These are phyloP conservation scores for Suhomyces yuchorum DNA, from an alignment of 1,139 yeast species.

Conservation along the genomic window DNA sequence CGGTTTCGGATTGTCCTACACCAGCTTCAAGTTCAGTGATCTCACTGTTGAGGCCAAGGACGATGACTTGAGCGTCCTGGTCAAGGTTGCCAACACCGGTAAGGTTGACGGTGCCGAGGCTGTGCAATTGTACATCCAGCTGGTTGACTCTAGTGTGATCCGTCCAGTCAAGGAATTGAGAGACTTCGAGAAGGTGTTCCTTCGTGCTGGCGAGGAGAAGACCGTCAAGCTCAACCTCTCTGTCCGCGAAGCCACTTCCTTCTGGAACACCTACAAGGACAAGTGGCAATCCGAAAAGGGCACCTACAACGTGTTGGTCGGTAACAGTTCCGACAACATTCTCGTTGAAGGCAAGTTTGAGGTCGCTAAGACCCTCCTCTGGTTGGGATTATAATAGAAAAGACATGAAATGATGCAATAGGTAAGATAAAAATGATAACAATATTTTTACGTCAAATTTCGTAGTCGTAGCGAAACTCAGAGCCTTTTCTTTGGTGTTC, in stretches of 20 bases:
- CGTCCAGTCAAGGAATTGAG: slow-evolving; percentile 62
- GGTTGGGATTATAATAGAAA: slow-evolving; percentile 19
- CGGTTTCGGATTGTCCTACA: slow-evolving; percentile 31
- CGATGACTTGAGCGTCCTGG: slow-evolving; percentile 25
- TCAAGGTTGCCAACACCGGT: slow-evolving; percentile 48
- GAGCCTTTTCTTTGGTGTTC: neutral
- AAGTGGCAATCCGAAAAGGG: slow-evolving; percentile 56
- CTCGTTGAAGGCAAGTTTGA: slow-evolving; percentile 17
- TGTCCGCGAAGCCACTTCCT: slow-evolving; percentile 54
- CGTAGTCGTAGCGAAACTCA: neutral
- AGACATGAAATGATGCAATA: neutral
- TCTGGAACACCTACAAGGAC: slow-evolving; percentile 51
- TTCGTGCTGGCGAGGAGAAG: slow-evolving; percentile 44
- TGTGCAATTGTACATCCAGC: slow-evolving; percentile 48
- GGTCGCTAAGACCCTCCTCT: slow-evolving; percentile 16
- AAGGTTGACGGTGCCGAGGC: slow-evolving; percentile 45
- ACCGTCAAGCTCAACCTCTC: slow-evolving; percentile 38
- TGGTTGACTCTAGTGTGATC: slow-evolving; percentile 39
- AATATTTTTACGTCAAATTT: neutral
- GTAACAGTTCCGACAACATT: slow-evolving; percentile 35
- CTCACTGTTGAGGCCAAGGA: slow-evolving; percentile 16
- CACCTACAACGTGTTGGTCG: slow-evolving; percentile 49
- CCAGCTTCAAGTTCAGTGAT: slow-evolving; percentile 21
- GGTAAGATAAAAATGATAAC: neutral
- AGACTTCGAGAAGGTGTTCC: slow-evolving; percentile 51